Evolutionary conservation across 192 early-diverging fungal genomes (phyloP), one percentile per base, ranked within the genome.

Genomic region (Rhizophagus clarus): DNA sequence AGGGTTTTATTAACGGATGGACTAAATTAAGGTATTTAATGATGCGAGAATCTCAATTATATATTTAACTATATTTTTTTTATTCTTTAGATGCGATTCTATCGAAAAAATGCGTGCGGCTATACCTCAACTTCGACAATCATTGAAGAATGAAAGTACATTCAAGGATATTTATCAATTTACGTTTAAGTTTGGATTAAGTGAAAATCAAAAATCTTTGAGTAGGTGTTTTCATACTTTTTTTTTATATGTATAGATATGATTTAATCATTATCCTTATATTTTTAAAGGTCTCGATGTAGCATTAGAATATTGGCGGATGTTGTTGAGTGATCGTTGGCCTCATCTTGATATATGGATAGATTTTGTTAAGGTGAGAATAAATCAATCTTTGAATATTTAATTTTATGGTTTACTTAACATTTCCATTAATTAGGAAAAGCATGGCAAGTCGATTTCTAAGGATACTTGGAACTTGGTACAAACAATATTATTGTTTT

Each of bases 381-480:
- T 67, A 47, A 45, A 42, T 40, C 61, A 31, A 22, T 28, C 20
- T 24, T 31, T 10, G 47, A 2, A 1, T 40, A 51, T 22, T 42
- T 60, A 66, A 45, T 20, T 63, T 32, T 71, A 0, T 12, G 1
- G 8, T 49, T 49, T 8, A 3, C 22, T 68, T 34, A 34, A 40
- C 37, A 5, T 69, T 17, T 7, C 29, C 11, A 31, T 37, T 3
- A 68, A 42, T 32, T 76, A 94, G 89, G 90, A 93, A 75, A 88
- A 94, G 71, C 90, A 95, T 81, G 87, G 86, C 28, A 93, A 92
- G 71, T 88, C 94, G 20, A 95, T 96, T 84, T 93, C 91, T 42
- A 91, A 90, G 61, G 94, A 96, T 80, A 95, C 94, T 0, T 96
- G 95, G 95, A 89, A 86, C n/a, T 85, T 92, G 89, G 91, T 93